Percentiles rank a stretch among this genome's conserved stretches.
Evolutionary conservation across 495 filamentous ascomycete genomes (phyloP).

Genomic region (Oleoguttula mirabilis): DNA sequence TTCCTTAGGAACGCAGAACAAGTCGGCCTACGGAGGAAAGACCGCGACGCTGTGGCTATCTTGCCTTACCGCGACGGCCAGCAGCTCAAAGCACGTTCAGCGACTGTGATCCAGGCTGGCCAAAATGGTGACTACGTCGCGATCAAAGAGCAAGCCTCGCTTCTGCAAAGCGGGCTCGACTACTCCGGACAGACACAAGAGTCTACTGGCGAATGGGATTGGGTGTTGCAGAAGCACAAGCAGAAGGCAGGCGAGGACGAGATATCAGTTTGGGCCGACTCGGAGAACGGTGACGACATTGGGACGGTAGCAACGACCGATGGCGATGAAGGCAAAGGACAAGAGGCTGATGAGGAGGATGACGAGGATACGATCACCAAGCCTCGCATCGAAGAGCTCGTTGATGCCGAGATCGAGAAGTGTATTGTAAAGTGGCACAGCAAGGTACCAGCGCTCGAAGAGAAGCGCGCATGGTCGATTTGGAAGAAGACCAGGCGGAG

Average conservation of each 20-base stretch:
- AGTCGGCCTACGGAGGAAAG: conserved; percentile 16
- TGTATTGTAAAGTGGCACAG: conserved; percentile 47
- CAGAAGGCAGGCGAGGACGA: neutral
- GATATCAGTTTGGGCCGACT: neutral
- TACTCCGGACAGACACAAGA: too few species aligned
- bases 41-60: conserved; percentile 22
- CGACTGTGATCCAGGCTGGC: conserved; percentile 15
- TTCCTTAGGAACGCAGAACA: conserved; percentile 24
- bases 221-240: neutral
- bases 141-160: conserved; percentile 11
- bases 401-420: conserved; percentile 42
- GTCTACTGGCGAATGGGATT: too few species aligned
- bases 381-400: conserved; percentile 38
- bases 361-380: too few species aligned
- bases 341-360: conserved; percentile 8
- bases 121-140: conserved; percentile 4
- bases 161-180: conserved; percentile 4
- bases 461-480: conserved; percentile 40
- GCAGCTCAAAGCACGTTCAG: conserved; percentile 9
- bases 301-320: neutral
- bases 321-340: neutral
- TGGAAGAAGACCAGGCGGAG: conserved; percentile 45
- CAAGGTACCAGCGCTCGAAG: conserved; percentile 41
- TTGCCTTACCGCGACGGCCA: conserved; percentile 27
- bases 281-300: neutral